Conservation (phyloP, 2,329 filamentous ascomycete genomes). For the Macrophomina tecta region DNA sequence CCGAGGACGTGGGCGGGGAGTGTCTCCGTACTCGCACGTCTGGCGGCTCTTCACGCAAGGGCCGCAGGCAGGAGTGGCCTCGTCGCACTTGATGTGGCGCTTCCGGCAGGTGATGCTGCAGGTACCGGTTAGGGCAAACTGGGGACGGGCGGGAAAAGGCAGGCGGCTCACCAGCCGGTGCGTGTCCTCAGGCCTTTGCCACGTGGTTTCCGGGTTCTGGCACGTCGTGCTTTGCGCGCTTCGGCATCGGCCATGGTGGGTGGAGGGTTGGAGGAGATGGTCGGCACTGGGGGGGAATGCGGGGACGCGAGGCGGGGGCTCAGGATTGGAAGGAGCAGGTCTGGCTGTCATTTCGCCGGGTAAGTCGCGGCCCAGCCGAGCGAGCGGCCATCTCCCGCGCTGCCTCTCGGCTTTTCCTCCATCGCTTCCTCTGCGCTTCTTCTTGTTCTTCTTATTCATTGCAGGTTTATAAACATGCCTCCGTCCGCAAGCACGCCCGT, state of each 20-base stretch:
- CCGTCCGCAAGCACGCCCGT: constrained; percentile 3
- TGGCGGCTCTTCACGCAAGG: constrained; percentile 52
- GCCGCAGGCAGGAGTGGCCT: constrained; percentile 51
- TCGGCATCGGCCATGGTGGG: not conserved
- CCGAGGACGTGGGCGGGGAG: not conserved
- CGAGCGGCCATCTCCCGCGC: too few relatives aligned
- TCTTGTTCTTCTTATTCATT: not conserved
- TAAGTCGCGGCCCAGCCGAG: not conserved
- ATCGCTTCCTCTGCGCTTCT: not conserved
- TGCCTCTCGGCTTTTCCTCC: too few relatives aligned
- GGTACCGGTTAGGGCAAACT: not conserved
- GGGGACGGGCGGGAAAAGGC: not conserved
- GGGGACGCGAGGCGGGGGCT: not conserved
- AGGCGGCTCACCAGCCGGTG: constrained; percentile 47
- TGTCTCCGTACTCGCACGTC: constrained; percentile 46
- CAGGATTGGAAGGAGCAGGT: not conserved
- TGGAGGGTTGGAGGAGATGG: not conserved
- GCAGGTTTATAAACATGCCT: constrained; percentile 6
- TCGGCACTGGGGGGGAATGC: not conserved
- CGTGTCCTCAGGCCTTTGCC: constrained; percentile 52
- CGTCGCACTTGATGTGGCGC: constrained; percentile 59
- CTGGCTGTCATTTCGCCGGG: not conserved
- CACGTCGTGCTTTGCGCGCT: constrained; percentile 8
- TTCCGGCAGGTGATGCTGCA: constrained; percentile 53
- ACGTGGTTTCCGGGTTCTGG: constrained; percentile 44